phyloP scores from a whole-genome alignment of 352 stramenopile genomes.

The Globisporangium parvum region DNA sequence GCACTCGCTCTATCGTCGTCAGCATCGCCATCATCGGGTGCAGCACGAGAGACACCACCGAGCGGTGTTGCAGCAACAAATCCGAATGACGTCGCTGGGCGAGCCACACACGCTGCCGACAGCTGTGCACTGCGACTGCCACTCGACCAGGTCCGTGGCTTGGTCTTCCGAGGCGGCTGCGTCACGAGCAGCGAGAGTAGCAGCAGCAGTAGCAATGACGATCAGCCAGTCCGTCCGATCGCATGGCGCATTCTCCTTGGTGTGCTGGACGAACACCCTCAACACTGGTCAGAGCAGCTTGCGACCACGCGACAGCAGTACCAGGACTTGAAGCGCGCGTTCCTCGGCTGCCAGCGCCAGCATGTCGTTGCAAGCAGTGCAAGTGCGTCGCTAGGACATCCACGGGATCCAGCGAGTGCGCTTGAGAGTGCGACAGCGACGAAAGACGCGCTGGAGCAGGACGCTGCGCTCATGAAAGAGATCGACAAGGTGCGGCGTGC shows the following conservation, averaged over 20 bases:
- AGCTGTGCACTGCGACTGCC: slow-evolving; percentile 5
- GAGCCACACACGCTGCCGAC: not conserved
- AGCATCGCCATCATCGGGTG: not conserved
- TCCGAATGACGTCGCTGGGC: not conserved
- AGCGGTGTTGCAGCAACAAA: not conserved
- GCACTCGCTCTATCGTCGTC: not conserved
- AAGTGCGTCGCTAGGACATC: not conserved
- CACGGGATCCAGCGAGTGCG: not conserved
- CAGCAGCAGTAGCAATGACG: not conserved
- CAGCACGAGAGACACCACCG: not conserved
- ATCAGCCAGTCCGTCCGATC: slow-evolving; percentile 14
- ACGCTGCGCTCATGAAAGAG: slow-evolving; percentile 44
- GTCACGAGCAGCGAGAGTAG: not conserved
- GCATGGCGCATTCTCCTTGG: slow-evolving; percentile 41
- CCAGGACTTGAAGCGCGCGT: slow-evolving; percentile 27
- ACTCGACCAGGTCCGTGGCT: slow-evolving; percentile 16
- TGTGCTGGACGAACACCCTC: slow-evolving; percentile 15
- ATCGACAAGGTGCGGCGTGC: slow-evolving; percentile 52
- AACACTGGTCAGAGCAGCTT: slow-evolving; percentile 18
- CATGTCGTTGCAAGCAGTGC: not conserved
- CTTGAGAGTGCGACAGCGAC: slow-evolving; percentile 1
- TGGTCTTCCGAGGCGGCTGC: slow-evolving; percentile 14
- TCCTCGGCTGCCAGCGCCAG: slow-evolving; percentile 16
- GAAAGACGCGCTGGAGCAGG: slow-evolving; percentile 8
- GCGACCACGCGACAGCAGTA: slow-evolving; percentile 20